These are phyloP conservation scores for Auricularia cornea DNA, from an alignment of 768 basidiomycete species.

Conservation along the genomic window DNA sequence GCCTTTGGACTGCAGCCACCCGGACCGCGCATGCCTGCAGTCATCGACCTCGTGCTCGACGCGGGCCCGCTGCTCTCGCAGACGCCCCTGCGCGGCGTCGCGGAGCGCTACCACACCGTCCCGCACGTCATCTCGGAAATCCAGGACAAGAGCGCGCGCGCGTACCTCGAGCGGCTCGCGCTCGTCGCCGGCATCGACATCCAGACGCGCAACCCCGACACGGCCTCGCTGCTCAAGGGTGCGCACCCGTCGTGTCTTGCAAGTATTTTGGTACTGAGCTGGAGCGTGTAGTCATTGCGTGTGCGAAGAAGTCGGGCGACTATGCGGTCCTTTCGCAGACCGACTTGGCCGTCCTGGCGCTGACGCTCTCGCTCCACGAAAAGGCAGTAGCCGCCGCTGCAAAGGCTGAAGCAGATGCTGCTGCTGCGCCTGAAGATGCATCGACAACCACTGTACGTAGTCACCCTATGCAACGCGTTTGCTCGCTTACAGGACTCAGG, in stretches of 20 bases:
- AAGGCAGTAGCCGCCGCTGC: slow-evolving; percentile 26
- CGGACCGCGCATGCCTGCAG: slow-evolving; percentile 29
- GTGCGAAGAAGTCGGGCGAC: slow-evolving; percentile 94
- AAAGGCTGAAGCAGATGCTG: background rate
- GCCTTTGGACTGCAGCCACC: background rate
- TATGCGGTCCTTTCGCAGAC: slow-evolving; percentile 85
- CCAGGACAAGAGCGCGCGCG: slow-evolving; percentile 77
- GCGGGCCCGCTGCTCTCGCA: slow-evolving; percentile 87
- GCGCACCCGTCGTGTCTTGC: slow-evolving; percentile 40
- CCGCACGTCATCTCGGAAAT: slow-evolving; percentile 88
- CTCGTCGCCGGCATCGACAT: slow-evolving; percentile 70
- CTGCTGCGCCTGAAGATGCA: background rate
- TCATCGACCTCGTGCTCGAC: slow-evolving; percentile 83
- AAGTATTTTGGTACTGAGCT: background rate
- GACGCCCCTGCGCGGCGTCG: slow-evolving; percentile 81
- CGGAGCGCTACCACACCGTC: slow-evolving; percentile 76
- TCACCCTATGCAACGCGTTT: too few relatives aligned
- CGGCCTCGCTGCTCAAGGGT: slow-evolving; percentile 47
- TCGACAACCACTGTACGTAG: too few relatives aligned
- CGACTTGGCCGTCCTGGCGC: slow-evolving; percentile 84
- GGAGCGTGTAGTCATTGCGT: slow-evolving; percentile 60
- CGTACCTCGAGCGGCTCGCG: slow-evolving; percentile 76
- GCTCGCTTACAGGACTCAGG: too few relatives aligned
- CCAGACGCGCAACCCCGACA: slow-evolving; percentile 59
- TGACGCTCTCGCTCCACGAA: slow-evolving; percentile 72